Evolutionary conservation across 208 protist genomes (phyloP), one percentile per base, ranked within the genome.

Genomic region (Phytomonas sp.): DNA sequence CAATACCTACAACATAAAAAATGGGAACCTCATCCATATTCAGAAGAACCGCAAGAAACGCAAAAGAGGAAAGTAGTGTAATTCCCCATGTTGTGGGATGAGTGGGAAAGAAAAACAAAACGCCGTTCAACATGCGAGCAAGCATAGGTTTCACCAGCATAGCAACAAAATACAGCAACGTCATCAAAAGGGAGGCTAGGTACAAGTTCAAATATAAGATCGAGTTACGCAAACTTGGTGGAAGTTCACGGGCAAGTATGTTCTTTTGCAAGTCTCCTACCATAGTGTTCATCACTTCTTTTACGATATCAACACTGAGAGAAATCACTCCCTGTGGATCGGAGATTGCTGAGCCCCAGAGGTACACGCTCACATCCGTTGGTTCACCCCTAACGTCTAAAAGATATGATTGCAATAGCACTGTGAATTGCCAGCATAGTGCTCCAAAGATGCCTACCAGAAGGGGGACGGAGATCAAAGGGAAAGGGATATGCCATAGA

Each of bases 51-150:
- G 70, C 66, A 33, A 83, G 33, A 8, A 70, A 67, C 29, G 73
- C 75, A 31, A 83, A 2, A 32, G 76, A 71, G 33, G 75, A 51
- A 36, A 81, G 26, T 62, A 89, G 32, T 26, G 72, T 70, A 6
- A 92, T 73, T 7, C 79, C 73, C 87, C 87, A 92, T n/a, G 83
- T 77, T 8, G 87, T 92, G 28, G 87, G 87, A 68, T 92, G 75
- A 1, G 81, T 87, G 13, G 87, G 87, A 9, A 92, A 73, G 1
- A 83, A 28, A 40, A 76, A 77, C 37, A 75, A 81, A 13, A 85
- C 59, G 31, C 60, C 68, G 31, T 70, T 67, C 0, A 81, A 32
- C 40, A 84, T 8, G 30, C 77, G 77, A 33, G 75, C 70, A 15
- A 81, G 13, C 23, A 87, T n/a, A 7, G 84, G 82, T 20, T 77